Evolutionary conservation across 202 grass and related monocot genomes (phyloP), one percentile per base, ranked within the genome.

Genomic region (Sporobolus alterniflorus): DNA sequence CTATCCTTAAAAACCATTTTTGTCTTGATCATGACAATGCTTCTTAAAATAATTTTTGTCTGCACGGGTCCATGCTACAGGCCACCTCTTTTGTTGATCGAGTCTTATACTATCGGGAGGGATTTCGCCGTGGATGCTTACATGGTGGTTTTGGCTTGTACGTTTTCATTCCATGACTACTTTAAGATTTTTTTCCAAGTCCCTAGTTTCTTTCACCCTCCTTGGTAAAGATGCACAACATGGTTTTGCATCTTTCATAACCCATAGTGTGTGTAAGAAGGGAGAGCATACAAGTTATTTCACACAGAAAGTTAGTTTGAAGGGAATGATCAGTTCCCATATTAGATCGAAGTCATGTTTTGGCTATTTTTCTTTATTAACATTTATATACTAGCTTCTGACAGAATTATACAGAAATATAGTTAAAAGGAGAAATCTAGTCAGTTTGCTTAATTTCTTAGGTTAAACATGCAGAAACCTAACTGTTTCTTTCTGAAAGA

Each of bases 71-170:
- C 40, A 69, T 69, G 66, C 66, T 69, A 11, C 66, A 69, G 41
- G 66, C 24, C 16, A 69, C 66, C 40, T 69, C 66, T 3, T 69
- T 69, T 69, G 66, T 69, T 22, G 66, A 69, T 24, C 39, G 66
- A 69, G 66, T 69, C n/a, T 44, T 69, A 2, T 69, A 44, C 40
- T 44, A 69, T 44, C 66, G 39, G 5, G 66, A 69, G 66, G 66
- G 66, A n/a, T 69, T 69, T 69, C 66, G 39, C 11, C 66, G 66
- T 69, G 66, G 39, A 2, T 69, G 66, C 66, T 69, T 69, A 44
- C 66, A 69, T 69, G 66, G 66, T 44, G 39, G 39, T 69, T 40
- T 42, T 44, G 39, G 40, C 66, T 69, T 21, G 66, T 69, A 69
- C 44, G 66, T 44, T 44, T 24, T 24, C 26, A 57, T 57, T 40